Evolutionary conservation across 2,329 filamentous ascomycete species (phyloP), one percentile per base, ranked within the genome.

Genomic region (Rosellinia necatrix): DNA sequence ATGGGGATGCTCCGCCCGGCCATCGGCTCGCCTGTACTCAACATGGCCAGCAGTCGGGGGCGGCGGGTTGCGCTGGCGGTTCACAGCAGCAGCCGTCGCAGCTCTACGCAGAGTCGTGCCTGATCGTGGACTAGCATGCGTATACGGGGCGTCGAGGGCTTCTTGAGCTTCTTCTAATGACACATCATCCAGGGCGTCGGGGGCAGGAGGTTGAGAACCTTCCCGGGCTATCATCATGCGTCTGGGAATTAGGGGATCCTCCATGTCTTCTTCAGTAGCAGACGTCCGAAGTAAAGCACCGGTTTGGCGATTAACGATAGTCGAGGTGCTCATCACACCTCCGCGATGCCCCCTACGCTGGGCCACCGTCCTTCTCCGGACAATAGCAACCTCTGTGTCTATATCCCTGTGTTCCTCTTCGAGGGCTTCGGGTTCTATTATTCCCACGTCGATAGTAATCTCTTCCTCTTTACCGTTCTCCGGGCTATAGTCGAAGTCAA

Each of bases 341-440:
- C 72, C 71, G 56, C 80, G 72, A 41, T 75, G 70, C 54, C 78
- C 80, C 62, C 81, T 78, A 48, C 81, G 81, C 65, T 87, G 84
- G 30, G 87, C 81, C 13, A 89, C 86, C 3, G 90, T 92, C 61
- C 90, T 81, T 60, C 89, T 81, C 63, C 90, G 82, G 47, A 91
- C 88, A 64, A 93, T 85, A 60, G 90, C 90, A 17, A 94, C 89
- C 70, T 92, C 90, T 1, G 86, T 84, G 53, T 88, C 90, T 54
- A 93, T 77, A 64, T 91, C 89, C 19, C 88, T 84, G 60, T 83
- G 81, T 65, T 90, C 88, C 68, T 93, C 90, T 64, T 87, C 84
- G 15, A 94, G 74, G 0, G 85, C 75, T 68, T 91, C 89, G 0
- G 89, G 84, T 43, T 86, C 79, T 21, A 81, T 81, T 27, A 86